A percentile compares a stretch with the other conserved stretches of the same genome.
Conservation (phyloP, 2,329 filamentous ascomycete genomes). For the Pseudopyrenochaeta lycopersici region DNA sequence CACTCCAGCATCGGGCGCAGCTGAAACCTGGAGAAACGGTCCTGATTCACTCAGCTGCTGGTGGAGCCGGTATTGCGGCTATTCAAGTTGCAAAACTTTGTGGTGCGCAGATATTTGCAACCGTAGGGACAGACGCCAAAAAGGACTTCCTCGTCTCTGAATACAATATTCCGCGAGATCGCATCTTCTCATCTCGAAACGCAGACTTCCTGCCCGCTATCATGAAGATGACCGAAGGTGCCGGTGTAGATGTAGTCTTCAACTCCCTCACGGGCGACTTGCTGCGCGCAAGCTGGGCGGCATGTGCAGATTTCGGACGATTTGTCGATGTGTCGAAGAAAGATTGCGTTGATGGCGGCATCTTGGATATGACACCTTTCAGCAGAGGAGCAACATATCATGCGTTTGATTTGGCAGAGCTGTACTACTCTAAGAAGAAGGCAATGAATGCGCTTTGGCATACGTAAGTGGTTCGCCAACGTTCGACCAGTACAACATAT, state of each 20-base stretch:
- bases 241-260: conserved; percentile 44
- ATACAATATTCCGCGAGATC: conserved; percentile 34
- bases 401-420: no score
- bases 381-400: no score
- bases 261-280: conserved; percentile 27
- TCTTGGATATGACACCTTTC: no score
- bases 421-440: no score
- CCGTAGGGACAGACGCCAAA: conserved; percentile 40
- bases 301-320: no score
- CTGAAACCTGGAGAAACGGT: conserved; percentile 25
- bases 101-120: conserved; percentile 36
- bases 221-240: background rate
- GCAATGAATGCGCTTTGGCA: no score
- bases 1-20: conserved; percentile 4
- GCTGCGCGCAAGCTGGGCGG: no score
- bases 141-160: conserved; percentile 26
- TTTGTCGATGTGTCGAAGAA: conserved; percentile 17
- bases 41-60: conserved; percentile 35
- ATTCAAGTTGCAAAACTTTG: conserved; percentile 19
- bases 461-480: no score
- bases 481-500: no score
- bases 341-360: conserved; percentile 3
- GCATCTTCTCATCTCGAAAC: conserved; percentile 30
- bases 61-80: conserved; percentile 28
- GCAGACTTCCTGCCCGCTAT: background rate